Conservation (phyloP, 1,139 yeast species). For the Lodderomyces pseudojiufengensis region DNA sequence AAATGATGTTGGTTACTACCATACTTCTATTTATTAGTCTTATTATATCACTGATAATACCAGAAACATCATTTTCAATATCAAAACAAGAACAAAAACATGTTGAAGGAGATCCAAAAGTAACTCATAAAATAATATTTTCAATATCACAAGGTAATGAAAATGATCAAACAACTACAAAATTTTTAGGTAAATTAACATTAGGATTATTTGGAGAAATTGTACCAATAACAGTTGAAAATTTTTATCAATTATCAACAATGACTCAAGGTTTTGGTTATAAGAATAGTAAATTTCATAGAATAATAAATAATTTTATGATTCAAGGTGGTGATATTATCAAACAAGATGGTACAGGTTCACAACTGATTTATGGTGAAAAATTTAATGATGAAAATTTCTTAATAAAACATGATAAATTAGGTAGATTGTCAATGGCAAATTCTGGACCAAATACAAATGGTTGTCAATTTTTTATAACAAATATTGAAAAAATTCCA, state of each 20-base stretch:
- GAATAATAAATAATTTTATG: conserved; percentile 37
- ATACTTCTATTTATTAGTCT: not conserved
- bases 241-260: conserved; percentile 33
- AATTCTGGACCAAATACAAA: conserved; percentile 41
- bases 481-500: conserved; percentile 24
- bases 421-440: conserved; percentile 43
- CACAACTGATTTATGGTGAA: conserved; percentile 21
- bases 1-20: too few species aligned
- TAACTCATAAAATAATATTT: conserved; percentile 26
- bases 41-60: conserved; percentile 7
- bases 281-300: conserved; percentile 28
- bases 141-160: conserved; percentile 19
- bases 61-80: conserved; percentile 6
- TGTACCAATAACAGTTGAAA: conserved; percentile 38
- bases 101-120: conserved; percentile 23
- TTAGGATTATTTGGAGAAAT: conserved; percentile 27
- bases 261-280: conserved; percentile 38
- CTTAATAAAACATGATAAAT: conserved; percentile 29
- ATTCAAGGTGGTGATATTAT: conserved; percentile 40
- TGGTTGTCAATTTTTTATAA: conserved; percentile 42
- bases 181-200: conserved; percentile 18
- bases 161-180: conserved; percentile 8
- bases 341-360: conserved; percentile 31
- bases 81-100: conserved; percentile 12
- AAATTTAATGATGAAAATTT: conserved; percentile 40